Evolutionary conservation across 768 basidiomycete species (phyloP).

Genomic region (Mycena sanguinolenta): DNA sequence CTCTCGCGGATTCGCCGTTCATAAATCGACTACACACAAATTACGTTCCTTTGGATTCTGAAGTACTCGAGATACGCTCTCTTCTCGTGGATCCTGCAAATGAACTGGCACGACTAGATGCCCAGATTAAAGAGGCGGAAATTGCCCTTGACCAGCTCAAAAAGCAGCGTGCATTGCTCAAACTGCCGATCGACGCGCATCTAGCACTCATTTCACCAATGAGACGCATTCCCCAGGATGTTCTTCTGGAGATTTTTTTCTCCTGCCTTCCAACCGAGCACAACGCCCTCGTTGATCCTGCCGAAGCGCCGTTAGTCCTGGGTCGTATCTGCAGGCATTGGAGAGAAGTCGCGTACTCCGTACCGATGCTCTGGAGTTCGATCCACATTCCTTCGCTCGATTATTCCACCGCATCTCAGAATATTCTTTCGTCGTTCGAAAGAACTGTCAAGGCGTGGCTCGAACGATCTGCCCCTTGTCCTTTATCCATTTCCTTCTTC

Average conservation of each 20-base stretch:
- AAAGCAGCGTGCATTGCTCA: no score
- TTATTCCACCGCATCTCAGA: no score
- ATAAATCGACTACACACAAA: not conserved
- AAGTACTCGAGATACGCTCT: not conserved
- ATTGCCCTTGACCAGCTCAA: not conserved
- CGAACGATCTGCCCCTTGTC: not conserved
- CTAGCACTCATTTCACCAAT: no score
- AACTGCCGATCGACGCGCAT: no score
- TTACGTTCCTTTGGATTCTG: not conserved
- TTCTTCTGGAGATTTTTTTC: conserved; percentile 23
- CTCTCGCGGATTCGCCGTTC: not conserved
- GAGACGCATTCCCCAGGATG: conserved; percentile 9
- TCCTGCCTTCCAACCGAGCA: conserved; percentile 15
- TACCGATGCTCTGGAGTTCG: conserved; percentile 15
- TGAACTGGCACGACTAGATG: not conserved
- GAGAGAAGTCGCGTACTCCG: not conserved
- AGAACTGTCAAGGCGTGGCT: not conserved
- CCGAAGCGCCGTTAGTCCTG: conserved; percentile 6
- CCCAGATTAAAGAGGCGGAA: no score
- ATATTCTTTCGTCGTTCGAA: not conserved
- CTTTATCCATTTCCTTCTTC: conserved; percentile 2
- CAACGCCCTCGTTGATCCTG: no score
- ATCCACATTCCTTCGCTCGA: conserved; percentile 14
- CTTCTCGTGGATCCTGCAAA: not conserved
- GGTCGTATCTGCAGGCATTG: no score